phyloP scores from a whole-genome alignment of 1,284 basidiomycete species.

The Tremellales sp. region DNA sequence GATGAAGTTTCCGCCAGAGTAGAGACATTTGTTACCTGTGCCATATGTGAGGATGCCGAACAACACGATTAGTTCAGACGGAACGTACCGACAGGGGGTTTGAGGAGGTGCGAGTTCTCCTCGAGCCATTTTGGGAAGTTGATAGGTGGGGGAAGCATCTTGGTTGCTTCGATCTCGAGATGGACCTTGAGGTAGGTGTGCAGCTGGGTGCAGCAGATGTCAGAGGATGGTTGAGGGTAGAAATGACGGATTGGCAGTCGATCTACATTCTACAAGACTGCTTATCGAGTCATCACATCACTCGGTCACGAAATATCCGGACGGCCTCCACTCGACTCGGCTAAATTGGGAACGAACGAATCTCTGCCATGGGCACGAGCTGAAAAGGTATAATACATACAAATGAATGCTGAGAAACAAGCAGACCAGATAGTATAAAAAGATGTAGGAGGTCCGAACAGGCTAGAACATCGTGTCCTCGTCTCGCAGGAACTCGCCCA shows the following conservation, averaged over 20 bases:
- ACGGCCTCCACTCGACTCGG: neutral
- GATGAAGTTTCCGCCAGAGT: conserved; percentile 75
- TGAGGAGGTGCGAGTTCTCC: conserved; percentile 70
- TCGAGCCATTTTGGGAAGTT: conserved; percentile 82
- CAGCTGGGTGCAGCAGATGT: neutral
- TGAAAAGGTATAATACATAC: neutral
- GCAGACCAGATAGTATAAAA: neutral
- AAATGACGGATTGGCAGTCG: neutral
- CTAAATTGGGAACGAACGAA: too few relatives aligned
- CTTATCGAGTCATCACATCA: neutral
- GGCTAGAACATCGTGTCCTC: conserved; percentile 59
- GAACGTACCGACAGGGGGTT: conserved; percentile 70
- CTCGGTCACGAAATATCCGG: neutral
- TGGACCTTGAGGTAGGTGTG: neutral
- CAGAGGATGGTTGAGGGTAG: neutral
- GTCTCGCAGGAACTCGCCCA: conserved; percentile 92
- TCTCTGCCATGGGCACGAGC: too few relatives aligned
- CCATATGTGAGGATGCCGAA: conserved; percentile 9
- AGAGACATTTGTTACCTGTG: conserved; percentile 74
- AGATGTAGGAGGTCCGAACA: neutral
- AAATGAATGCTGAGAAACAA: neutral
- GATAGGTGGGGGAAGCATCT: conserved; percentile 55
- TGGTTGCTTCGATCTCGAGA: neutral
- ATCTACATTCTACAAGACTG: neutral
- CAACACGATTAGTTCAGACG: conserved; percentile 1